phyloP scores from a whole-genome alignment of 345 rosid species.

The Fremontodendron californicum region DNA sequence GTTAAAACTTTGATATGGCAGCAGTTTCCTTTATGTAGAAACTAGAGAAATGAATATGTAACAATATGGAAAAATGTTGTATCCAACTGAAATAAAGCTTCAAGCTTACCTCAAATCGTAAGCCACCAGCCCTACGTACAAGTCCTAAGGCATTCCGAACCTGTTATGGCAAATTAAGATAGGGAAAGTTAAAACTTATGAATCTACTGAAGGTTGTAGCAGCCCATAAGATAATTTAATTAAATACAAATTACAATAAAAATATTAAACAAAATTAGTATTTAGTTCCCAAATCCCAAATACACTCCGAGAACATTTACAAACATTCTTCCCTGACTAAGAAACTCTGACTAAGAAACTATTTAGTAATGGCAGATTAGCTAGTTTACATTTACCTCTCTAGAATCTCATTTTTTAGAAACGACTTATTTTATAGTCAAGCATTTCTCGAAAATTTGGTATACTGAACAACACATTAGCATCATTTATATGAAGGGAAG shows the following conservation, averaged over 20 bases:
- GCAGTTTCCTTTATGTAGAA: background rate
- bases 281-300: too few species aligned
- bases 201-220: background rate
- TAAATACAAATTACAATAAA: too few species aligned
- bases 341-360: too few species aligned
- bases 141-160: conserved; percentile 21
- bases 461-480: background rate
- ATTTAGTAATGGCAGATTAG: too few species aligned
- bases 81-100: too few species aligned
- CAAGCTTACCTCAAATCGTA: conserved; percentile 19
- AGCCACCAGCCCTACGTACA: conserved; percentile 14
- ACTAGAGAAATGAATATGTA: background rate
- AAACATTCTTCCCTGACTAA: too few species aligned
- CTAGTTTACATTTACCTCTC: too few species aligned
- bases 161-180: conserved; percentile 20
- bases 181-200: background rate
- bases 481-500: background rate
- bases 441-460: background rate
- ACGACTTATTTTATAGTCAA: background rate
- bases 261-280: background rate
- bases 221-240: background rate
- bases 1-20: background rate
- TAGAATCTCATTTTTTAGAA: background rate
- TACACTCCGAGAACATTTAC: background rate
- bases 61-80: too few species aligned